phyloP scores from a whole-genome alignment of 2,329 filamentous ascomycete genomes.

The Botrytis byssoidea region DNA sequence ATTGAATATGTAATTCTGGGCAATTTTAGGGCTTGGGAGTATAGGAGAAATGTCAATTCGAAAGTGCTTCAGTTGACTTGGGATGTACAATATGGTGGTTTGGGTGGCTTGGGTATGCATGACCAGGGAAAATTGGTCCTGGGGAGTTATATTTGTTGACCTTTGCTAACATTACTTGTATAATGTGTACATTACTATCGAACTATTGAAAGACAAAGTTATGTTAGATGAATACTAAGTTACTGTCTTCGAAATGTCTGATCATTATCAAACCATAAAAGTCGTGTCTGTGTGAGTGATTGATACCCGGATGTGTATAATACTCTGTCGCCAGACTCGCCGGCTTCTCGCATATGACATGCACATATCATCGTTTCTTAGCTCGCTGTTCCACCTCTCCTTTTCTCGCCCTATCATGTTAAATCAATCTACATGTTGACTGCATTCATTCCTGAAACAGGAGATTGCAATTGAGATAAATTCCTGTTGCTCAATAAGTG shows the following conservation, averaged over 20 bases:
- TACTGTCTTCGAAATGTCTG: neutral
- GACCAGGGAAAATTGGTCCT: neutral
- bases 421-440: no score
- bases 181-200: constrained; percentile 13
- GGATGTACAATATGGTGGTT: constrained; percentile 18
- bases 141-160: constrained; percentile 2
- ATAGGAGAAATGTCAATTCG: constrained; percentile 33
- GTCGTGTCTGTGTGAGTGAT: no score
- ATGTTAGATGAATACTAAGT: neutral
- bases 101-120: constrained; percentile 10
- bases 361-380: no score
- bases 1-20: constrained; percentile 1
- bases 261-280: no score
- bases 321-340: no score
- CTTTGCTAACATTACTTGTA: constrained; percentile 12
- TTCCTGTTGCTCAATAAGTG: no score
- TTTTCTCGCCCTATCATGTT: no score
- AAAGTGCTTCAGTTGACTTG: constrained; percentile 42
- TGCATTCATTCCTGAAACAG: no score
- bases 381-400: no score
- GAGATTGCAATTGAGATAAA: no score
- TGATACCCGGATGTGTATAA: no score
- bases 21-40: constrained; percentile 21
- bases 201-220: neutral
- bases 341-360: no score